phyloP scores from a whole-genome alignment of 164 flowering plant genomes.

The Warburgia ugandensis region DNA sequence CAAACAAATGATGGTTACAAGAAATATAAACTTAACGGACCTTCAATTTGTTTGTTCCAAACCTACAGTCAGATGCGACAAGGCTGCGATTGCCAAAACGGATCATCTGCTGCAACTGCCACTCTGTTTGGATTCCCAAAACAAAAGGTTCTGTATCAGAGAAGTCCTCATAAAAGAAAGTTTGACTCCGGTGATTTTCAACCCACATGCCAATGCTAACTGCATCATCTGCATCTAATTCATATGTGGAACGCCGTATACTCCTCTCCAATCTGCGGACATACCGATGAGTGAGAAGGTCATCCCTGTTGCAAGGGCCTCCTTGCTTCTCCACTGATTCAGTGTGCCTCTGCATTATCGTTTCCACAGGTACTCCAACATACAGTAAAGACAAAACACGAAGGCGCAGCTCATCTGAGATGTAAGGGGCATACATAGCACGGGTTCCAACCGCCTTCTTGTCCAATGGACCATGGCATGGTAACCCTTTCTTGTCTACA shows the following conservation, averaged over 20 bases:
- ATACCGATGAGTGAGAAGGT: slow-evolving; percentile 81
- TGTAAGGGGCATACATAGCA: slow-evolving; percentile 92
- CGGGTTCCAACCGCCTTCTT: slow-evolving; percentile 81
- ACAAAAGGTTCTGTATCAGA: slow-evolving; percentile 68
- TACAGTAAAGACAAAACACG: slow-evolving; percentile 75
- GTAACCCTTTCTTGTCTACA: slow-evolving; percentile 73
- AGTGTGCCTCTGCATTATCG: slow-evolving; percentile 91
- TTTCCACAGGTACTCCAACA: slow-evolving; percentile 93
- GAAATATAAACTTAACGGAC: slow-evolving; percentile 25
- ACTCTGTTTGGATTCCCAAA: slow-evolving; percentile 91
- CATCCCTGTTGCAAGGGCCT: slow-evolving; percentile 87
- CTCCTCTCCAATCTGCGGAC: slow-evolving; percentile 87
- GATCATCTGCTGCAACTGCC: slow-evolving; percentile 99
- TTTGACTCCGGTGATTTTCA: slow-evolving; percentile 57
- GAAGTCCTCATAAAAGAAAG: slow-evolving; percentile 83
- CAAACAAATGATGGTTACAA: background rate
- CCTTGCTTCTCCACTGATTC: slow-evolving; percentile 84
- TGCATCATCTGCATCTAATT: slow-evolving; percentile 76
- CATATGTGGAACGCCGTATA: slow-evolving; percentile 70
- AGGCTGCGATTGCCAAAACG: slow-evolving; percentile 78
- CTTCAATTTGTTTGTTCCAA: slow-evolving; percentile 87
- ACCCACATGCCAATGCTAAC: slow-evolving; percentile 80
- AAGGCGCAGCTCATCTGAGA: slow-evolving; percentile 91
- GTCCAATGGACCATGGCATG: slow-evolving; percentile 97
- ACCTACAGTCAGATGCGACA: slow-evolving; percentile 75